A percentile compares a stretch with the other conserved stretches of the same genome.
These are phyloP conservation scores for Catharanthus roseus DNA, from an alignment of 257 asterid genomes.

Conservation along the genomic window DNA sequence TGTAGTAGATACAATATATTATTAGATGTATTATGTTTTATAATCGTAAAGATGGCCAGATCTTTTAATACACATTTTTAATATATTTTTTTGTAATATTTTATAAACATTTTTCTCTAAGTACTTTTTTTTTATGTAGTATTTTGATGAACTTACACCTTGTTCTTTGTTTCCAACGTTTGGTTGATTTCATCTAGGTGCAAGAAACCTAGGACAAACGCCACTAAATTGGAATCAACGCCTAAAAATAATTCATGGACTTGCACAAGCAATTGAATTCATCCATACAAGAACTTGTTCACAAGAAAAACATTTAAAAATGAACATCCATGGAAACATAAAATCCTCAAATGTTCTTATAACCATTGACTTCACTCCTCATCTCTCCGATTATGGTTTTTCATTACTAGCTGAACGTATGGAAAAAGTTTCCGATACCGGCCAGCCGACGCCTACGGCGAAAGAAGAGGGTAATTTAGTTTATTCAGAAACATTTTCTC, in stretches of 20 bases:
- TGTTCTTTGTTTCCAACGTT: not conserved
- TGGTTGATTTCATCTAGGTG: conserved; percentile 21
- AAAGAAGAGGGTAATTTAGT: not conserved
- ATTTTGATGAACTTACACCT: not conserved
- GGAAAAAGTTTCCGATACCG: conserved; percentile 24
- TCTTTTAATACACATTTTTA: too few relatives aligned
- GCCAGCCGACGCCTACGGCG: conserved; percentile 9
- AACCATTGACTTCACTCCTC: conserved; percentile 44
- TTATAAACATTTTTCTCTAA: too few relatives aligned
- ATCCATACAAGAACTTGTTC: conserved; percentile 43
- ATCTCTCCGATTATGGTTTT: conserved; percentile 44
- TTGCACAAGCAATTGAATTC: conserved; percentile 40
- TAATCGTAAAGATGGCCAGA: too few relatives aligned
- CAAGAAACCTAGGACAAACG: conserved; percentile 47
- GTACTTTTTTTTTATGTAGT: too few relatives aligned
- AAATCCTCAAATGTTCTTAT: conserved; percentile 51
- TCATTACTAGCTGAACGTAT: conserved; percentile 36
- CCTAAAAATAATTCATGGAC: conserved; percentile 25
- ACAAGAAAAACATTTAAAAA: conserved; percentile 28
- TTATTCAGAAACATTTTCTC: conserved; percentile 20
- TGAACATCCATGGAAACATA: conserved; percentile 53
- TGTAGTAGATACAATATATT: too few relatives aligned
- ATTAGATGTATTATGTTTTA: too few relatives aligned
- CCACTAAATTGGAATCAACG: conserved; percentile 47
- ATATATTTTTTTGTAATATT: too few relatives aligned